Base-by-base conservation (phyloP, 345 rosid genomes). In the Durio zibethinus region DNA sequence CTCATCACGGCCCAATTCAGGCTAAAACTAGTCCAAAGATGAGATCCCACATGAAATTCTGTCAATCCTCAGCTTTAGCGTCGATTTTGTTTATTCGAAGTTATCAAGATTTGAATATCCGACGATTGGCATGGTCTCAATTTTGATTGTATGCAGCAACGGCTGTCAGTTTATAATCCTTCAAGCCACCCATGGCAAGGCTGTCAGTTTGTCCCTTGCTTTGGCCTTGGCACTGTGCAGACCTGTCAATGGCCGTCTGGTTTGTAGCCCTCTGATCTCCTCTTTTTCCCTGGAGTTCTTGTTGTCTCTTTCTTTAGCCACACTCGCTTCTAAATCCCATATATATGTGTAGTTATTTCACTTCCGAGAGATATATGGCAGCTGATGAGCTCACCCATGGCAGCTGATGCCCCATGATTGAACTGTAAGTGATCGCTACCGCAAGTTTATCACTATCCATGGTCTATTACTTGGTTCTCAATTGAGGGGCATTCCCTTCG, bases 131-230 rank as follows among this genome's bases (percentile, higher is more conserved):
- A n/a, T n/a, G n/a, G n/a, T n/a, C n/a, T n/a, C n/a, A n/a, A n/a
- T n/a, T n/a, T n/a, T n/a, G n/a, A 59, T 59, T 27, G 1, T 25
- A 27, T 27, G 2, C 7, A 3, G 3, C 48, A 0, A 45, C 5
- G 16, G 16, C 16, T n/a, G 29, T 2, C 27, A 71, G 20, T 33
- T 36, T 36, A 6, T 52, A 71, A 52, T 71, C 75, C 45, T 29
- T n/a, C 61, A 20, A 71, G 48, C 61, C 60, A 50, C 25, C 75
- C 75, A 50, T 18, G 42, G 10, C 61, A 33, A 71, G 75, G 61
- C 75, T 71, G 75, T 50, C 60, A 31, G 2, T 71, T 50, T 71
- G 75, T 71, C 75, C 33, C 75, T 20, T 71, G 61, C 61, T 52
- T 71, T 71, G 74, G 61, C 2, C 60, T 48, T 50, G 56, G 21